Conservation (phyloP, 768 basidiomycete genomes). For the Russula olivacea region DNA sequence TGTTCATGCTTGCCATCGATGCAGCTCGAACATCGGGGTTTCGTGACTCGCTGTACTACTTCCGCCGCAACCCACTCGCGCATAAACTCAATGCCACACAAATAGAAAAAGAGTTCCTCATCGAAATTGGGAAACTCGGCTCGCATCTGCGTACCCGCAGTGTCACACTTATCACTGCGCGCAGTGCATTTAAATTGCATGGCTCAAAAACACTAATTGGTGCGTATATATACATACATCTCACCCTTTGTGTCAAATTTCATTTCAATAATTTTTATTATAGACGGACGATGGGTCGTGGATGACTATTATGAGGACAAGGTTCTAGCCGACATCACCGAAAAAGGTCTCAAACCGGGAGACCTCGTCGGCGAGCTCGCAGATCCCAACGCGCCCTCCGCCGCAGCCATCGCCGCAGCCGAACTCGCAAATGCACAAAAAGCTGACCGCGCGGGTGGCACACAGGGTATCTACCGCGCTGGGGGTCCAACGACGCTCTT, state of each 20-base stretch:
- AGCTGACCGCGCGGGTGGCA: conserved; percentile 44
- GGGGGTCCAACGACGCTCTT: conserved; percentile 94
- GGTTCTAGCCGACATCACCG: conserved; percentile 64
- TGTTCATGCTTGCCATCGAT: conserved; percentile 96
- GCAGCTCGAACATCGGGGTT: conserved; percentile 95
- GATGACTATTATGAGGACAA: conserved; percentile 97
- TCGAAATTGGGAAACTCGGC: conserved; percentile 80
- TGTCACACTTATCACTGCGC: conserved; percentile 88
- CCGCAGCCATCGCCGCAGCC: conserved; percentile 41
- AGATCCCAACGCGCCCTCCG: conserved; percentile 56
- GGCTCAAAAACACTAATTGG: conserved; percentile 87
- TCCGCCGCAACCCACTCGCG: conserved; percentile 84
- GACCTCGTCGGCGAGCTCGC: conserved; percentile 74
- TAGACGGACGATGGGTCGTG: conserved; percentile 87
- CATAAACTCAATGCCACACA: conserved; percentile 88
- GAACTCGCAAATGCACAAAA: conserved; percentile 34
- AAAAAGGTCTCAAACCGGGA: conserved; percentile 77
- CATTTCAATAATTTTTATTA: too few relatives aligned
- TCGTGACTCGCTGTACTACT: conserved; percentile 96
- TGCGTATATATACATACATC: conserved; percentile 33
- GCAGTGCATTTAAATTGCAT: conserved; percentile 91
- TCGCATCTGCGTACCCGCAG: conserved; percentile 85
- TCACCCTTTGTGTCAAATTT: too few relatives aligned
- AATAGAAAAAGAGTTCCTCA: conserved; percentile 88
- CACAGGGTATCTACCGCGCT: conserved; percentile 75